Evolutionary conservation across 345 rosid genomes (phyloP), one percentile per base, ranked within the genome.

Genomic region (Xanthoceras sorbifolium): DNA sequence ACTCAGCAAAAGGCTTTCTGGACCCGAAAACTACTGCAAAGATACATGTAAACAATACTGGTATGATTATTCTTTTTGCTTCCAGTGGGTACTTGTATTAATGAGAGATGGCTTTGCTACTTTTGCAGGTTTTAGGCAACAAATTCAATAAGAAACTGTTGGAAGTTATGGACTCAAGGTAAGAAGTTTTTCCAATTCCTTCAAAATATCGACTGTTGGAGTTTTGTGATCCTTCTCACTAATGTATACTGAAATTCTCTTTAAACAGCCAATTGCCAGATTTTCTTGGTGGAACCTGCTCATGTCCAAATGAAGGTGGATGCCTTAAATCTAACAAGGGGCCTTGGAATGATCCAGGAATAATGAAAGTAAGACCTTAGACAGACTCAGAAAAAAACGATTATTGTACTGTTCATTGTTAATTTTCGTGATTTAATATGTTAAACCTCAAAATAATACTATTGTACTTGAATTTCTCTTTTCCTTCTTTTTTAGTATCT

Each of bases 251-350:
- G 46, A 71, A 62, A 72, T 69, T 82, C 42, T 54, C 72, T 75
- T 70, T 69, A 73, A 70, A 67, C 93, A 95, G 98, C 80, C 97
- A 96, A 91, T 85, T 96, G 85, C 99, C 99, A 50, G 89, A 89
- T 59, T 93, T 93, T 91, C 97, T 95, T 46, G 99, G 99, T 42
- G 99, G 99, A 84, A 88, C 82, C 59, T 93, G 98, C 83, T 80
- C 86, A 0, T 96, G 99, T 84, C 84, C 84, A 46, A 81, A 86
- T 80, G 92, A 88, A 73, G 98, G 98, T 22, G 97, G 97, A 60
- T 96, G 99, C 71, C 85, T 93, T 77, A 83, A 85, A 81, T 91
- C 93, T 38, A 88, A 90, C 75, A 96, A 90, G 79, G 99, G 99
- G 60, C 98, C 97, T 12, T 96, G 98, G 99, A 96, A 87, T 74